Base-by-base conservation (phyloP, 2,329 filamentous ascomycete genomes). In the Phialocephala subalpina region DNA sequence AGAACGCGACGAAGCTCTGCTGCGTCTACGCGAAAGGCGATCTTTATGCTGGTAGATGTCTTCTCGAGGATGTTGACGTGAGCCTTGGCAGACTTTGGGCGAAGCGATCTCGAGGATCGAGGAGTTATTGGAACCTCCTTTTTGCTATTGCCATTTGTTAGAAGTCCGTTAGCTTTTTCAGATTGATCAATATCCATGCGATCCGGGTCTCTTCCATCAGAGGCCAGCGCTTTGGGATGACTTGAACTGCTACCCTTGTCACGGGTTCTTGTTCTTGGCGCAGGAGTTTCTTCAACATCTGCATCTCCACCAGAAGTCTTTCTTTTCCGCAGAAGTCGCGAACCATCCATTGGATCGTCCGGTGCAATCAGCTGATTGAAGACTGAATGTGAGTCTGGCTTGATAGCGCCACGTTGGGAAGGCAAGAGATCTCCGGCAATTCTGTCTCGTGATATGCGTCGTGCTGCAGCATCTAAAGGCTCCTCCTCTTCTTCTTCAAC, bases 301-400 rank as follows among this genome's bases (percentile, higher is more conserved):
- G 73, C 82, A 64, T 88, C 86, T 14, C 86, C 82, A 2, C 92
- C 91, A 0, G 92, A 93, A 20, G 92, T 90, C 78, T 95, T 97
- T 62, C 94, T 88, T 80, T 97, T 97, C 67, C 94, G 87, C 66
- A 97, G 81, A 36, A 92, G 87, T 61, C 93, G 90, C 9, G 92
- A 90, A 55, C 90, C 92, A 77, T 95, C 91, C 81, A 91, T 83
- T 8, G 90, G 85, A 73, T 93, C 91, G 68, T 91, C 90, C 61
- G 91, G 87, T 62, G 92, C 82, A 42, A 92, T 89, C 12, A 92
- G 81, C 63, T 89, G 89, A 70, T 91, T 91, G 78, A 94, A 94
- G 33, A 93, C 87, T 0, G 92, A 94, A 77, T 93, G 91, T 18
- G 92, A 92, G 67, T 89, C 89, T 18, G 89, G 86, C 67, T 87